A percentile compares a stretch with the other conserved stretches of the same genome.
Evolutionary conservation across 2,329 filamentous ascomycete species (phyloP).

Genomic region (Beauveria sp.): DNA sequence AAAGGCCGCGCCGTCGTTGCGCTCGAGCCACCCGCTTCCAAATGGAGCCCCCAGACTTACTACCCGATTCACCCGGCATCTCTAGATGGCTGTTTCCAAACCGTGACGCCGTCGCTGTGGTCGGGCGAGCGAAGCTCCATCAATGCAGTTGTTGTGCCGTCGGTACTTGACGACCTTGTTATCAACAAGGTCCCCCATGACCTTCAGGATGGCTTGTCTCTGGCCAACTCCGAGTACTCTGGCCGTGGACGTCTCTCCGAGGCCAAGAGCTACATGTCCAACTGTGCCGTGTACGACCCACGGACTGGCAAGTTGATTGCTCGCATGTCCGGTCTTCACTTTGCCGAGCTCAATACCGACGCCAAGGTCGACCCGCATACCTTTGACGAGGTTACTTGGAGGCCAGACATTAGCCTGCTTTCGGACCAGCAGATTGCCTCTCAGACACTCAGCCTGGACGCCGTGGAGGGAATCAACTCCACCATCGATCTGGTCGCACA

Average conservation of each 20-base stretch:
- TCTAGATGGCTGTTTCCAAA: conserved; percentile 25
- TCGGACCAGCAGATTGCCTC: background rate
- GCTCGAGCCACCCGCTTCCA: background rate
- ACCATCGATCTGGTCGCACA: conserved; percentile 28
- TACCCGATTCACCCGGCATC: conserved; percentile 28
- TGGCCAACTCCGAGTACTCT: background rate
- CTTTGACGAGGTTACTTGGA: conserved; percentile 16
- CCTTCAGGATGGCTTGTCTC: background rate
- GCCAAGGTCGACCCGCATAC: conserved; percentile 17
- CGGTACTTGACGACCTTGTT: conserved; percentile 20
- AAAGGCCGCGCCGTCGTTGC: background rate
- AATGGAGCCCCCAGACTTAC: conserved; percentile 11
- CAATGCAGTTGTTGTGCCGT: conserved; percentile 16
- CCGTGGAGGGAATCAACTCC: background rate
- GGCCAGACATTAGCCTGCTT: conserved; percentile 18
- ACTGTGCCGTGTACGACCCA: conserved; percentile 17
- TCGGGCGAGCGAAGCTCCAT: conserved; percentile 15
- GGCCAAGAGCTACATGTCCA: conserved; percentile 16
- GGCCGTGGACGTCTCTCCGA: background rate
- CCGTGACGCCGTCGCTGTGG: conserved; percentile 15
- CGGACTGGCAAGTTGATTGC: conserved; percentile 16
- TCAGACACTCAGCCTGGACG: background rate
- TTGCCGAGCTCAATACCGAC: conserved; percentile 16
- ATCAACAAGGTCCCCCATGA: conserved; percentile 9
- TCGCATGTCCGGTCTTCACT: conserved; percentile 16